These are phyloP conservation scores for Erigeron philadelphicus DNA, from an alignment of 140 eudicot genomes.

Conservation along the genomic window DNA sequence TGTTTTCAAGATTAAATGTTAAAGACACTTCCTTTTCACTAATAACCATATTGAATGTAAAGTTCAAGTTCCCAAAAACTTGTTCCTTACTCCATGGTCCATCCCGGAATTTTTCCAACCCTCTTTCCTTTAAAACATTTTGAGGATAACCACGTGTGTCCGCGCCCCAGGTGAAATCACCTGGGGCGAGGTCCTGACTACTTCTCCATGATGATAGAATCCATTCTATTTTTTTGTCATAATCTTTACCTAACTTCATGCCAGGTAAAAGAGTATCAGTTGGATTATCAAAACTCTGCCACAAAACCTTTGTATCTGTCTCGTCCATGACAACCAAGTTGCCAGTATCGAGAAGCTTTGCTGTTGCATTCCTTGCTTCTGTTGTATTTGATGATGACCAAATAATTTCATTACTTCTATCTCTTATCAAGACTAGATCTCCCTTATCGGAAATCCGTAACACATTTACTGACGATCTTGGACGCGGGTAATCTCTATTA, in stretches of 20 bases:
- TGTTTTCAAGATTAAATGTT: not conserved
- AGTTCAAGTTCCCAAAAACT: conserved; percentile 18
- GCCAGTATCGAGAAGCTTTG: no score
- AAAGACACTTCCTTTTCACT: conserved; percentile 25
- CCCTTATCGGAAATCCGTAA: no score
- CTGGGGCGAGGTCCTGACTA: conserved; percentile 30
- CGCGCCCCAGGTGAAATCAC: not conserved
- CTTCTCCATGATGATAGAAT: conserved; percentile 34
- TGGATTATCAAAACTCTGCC: not conserved
- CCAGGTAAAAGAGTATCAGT: conserved; percentile 24
- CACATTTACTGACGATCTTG: no score
- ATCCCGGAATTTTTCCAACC: not conserved
- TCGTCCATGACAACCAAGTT: no score
- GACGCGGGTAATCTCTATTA: no score
- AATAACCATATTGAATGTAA: conserved; percentile 2
- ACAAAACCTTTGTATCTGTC: no score
- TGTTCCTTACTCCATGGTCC: conserved; percentile 13
- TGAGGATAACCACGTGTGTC: conserved; percentile 11
- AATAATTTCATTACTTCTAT: no score
- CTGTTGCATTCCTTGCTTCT: no score
- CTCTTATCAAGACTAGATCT: no score
- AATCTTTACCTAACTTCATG: conserved; percentile 27
- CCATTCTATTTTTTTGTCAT: conserved; percentile 5
- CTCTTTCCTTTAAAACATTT: conserved; percentile 3
- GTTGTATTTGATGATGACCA: no score